Base-by-base conservation (phyloP, 352 stramenopile genomes). In the Globisporangium sylvaticum region DNA sequence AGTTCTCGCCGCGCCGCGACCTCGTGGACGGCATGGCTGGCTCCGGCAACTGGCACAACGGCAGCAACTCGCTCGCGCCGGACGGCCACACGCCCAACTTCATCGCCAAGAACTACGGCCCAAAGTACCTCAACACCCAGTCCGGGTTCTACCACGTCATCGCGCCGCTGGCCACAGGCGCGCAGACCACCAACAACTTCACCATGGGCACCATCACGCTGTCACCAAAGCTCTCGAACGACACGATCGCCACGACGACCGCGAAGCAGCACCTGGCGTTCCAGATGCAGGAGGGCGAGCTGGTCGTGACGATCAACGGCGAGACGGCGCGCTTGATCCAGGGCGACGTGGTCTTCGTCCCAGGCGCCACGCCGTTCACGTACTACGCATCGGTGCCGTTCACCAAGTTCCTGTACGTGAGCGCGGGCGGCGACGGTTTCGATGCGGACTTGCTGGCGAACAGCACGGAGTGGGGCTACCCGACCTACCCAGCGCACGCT, bases 401-500 rank as follows among this genome's bases (percentile, higher is more conserved):
- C 59, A 85, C 78, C 65, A 86, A 86, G 72, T 82, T 86, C 32
- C 67, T 83, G 39, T 87, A 84, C 67, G 78, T 87, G 50, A 83
- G 78, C 62, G 78, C 62, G 3, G 78, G 78, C 0, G 72, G 59
- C 50, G 74, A 87, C 52, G 78, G 76, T n/a, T 76, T 84, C 15
- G 76, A 84, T 58, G 66, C 71, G 46, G 76, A 82, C 9, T 59
- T 86, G 56, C 68, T 83, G n/a, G 74, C 73, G 62, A 80, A 75
- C 48, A 86, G 72, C 63, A 52, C 72, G 58, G 65, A 76, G 48
- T 87, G 77, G 74, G 72, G 75, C 58, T 84, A 81, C 66, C 70
- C 74, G 42, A 76, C 61, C 9, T 84, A 86, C 67, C 78, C 78
- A 29, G 66, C 76, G 48, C 74, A 81, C 56, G 72, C 72, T 0